Base-by-base conservation (phyloP, 1,139 yeast species). In the Candida sp. region DNA sequence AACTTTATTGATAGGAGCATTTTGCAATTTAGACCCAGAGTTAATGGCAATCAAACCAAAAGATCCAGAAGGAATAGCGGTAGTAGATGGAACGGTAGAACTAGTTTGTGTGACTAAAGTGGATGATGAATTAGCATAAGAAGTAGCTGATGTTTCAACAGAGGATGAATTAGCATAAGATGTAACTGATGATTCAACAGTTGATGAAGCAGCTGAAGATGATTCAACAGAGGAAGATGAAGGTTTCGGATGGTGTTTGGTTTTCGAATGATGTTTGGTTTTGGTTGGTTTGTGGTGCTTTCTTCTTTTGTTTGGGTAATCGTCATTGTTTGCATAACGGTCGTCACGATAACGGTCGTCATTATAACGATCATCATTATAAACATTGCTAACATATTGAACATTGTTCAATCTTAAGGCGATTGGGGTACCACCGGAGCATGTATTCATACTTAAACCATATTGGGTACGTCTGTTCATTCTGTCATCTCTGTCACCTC, bases 1-100 rank as follows among this genome's bases (percentile, higher is more conserved):
- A 23, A 53, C 63, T 50, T 57, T 57, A 43, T 49, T 56, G 50
- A 59, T 56, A 7, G 54, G 38, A 3, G 48, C 41, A 46, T 56
- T 43, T 40, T 60, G 61, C 50, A 60, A 54, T 21, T 49, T 11
- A 22, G 46, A 39, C 11, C 47, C 46, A 12, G 49, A 42, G 9
- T 23, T 33, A 22, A 43, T 41, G 2, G 48, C 38, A 22, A 41
- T 22, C 21, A 46, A 38, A 8, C 41, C 41, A 33, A 46, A 45
- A 23, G 40, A 7, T 21, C 29, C 41, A 6, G 32, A 11, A 5
- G 25, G 34, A 21, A 25, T 25, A 25, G 23, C 35, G 2, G 45
- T 21, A 21, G 43, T 21, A 38, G 38, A 23, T 30, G 37, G 12
- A 19, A 36, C 21, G 25, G 32, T 34, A 12, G 29, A 12, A 15